A percentile compares a stretch with the other conserved stretches of the same genome.
Conservation (phyloP, 768 basidiomycete species). For the Russula sp. region DNA sequence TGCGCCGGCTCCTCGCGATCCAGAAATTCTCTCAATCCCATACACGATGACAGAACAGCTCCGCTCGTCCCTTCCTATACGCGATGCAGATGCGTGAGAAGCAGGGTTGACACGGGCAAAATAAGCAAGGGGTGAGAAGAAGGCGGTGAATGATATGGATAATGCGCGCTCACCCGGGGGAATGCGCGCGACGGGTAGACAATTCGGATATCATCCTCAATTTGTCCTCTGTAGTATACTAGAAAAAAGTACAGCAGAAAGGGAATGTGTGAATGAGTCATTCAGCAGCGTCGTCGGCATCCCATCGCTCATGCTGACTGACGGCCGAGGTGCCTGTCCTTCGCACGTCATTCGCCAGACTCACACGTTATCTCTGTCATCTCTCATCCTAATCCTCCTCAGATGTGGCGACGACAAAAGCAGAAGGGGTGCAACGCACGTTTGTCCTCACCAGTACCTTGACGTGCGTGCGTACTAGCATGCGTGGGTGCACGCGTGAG, state of each 20-base stretch:
- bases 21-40: not conserved
- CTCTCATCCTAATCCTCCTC: not conserved
- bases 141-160: not conserved
- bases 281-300: not conserved
- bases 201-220: not conserved
- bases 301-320: not conserved
- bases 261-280: not conserved
- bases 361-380: conserved; percentile 9
- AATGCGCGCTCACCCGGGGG: not conserved
- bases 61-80: not conserved
- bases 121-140: not conserved
- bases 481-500: not conserved
- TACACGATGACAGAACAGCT: not conserved
- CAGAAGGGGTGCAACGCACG: conserved; percentile 4
- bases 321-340: conserved; percentile 5
- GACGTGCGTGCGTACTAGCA: not conserved
- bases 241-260: not conserved
- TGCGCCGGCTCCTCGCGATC: not conserved
- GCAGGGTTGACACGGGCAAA: not conserved
- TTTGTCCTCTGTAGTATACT: not conserved
- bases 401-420: not conserved
- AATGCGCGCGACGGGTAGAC: not conserved
- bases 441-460: not conserved
- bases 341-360: not conserved
- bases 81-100: not conserved